Conservation (phyloP, 1,284 basidiomycete genomes). For the Trametes hirsuta region DNA sequence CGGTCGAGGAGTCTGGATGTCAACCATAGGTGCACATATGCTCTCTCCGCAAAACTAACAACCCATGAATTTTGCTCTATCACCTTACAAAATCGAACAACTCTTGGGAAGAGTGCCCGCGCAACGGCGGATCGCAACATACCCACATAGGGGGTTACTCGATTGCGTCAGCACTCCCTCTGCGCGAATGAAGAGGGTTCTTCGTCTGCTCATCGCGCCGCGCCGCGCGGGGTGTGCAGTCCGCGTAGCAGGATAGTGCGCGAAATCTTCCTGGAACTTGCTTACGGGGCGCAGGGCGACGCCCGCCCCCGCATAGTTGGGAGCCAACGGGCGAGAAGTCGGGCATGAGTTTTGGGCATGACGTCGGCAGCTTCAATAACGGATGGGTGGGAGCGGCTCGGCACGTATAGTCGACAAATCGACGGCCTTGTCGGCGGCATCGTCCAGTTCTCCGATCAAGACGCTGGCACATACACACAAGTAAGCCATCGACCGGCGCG, state of each 20-base stretch:
- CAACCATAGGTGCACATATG: too few species aligned
- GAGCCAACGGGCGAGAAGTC: neutral
- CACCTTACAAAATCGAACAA: neutral
- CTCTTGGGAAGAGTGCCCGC: neutral
- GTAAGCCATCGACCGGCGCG: neutral
- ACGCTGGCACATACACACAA: conserved; percentile 51
- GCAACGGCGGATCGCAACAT: too few species aligned
- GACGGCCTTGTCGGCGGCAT: conserved; percentile 78
- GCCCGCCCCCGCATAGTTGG: neutral
- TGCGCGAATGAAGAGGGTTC: too few species aligned
- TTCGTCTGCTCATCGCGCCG: too few species aligned
- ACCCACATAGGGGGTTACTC: too few species aligned
- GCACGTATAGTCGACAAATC: conserved; percentile 84
- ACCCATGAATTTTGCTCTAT: neutral
- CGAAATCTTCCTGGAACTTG: too few species aligned
- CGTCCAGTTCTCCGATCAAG: conserved; percentile 91
- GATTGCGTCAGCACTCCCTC: too few species aligned
- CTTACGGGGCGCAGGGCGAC: neutral
- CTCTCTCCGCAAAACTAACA: neutral
- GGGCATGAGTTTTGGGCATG: neutral
- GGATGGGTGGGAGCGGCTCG: conserved; percentile 84
- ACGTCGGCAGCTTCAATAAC: conserved; percentile 49
- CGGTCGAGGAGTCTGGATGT: too few species aligned
- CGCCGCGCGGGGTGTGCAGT: too few species aligned
- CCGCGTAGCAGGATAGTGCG: too few species aligned